A percentile compares a stretch with the other conserved stretches of the same genome.
These are phyloP conservation scores for Candida anutae DNA, from an alignment of 1,139 yeast genomes.

Conservation along the genomic window DNA sequence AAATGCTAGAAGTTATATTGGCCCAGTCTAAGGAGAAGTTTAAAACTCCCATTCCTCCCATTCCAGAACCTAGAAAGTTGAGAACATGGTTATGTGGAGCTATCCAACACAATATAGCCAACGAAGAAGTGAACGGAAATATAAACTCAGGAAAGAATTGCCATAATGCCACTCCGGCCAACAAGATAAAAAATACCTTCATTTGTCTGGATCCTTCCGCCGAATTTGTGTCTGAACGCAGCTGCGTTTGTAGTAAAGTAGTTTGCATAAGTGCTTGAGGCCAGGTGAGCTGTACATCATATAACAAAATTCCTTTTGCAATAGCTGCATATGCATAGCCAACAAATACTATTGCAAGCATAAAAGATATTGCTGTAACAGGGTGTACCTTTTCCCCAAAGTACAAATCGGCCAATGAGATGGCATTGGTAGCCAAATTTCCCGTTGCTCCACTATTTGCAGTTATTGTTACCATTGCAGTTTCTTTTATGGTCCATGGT, in stretches of 20 bases:
- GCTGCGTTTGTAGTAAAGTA: constrained; percentile 12
- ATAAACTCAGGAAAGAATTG: constrained; percentile 14
- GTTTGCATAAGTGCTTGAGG: constrained; percentile 16
- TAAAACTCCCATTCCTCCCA: constrained; percentile 17
- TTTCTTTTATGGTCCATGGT: constrained; percentile 15
- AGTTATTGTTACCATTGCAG: constrained; percentile 14
- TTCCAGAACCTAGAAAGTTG: constrained; percentile 14
- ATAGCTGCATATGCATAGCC: constrained; percentile 16
- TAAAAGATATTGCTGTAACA: constrained; percentile 10
- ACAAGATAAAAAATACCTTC: constrained; percentile 17
- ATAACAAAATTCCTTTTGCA: constrained; percentile 10
- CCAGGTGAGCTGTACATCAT: constrained; percentile 12
- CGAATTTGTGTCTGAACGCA: constrained; percentile 6
- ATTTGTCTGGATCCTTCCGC: constrained; percentile 8
- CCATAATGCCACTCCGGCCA: constrained; percentile 22
- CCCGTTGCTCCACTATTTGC: constrained; percentile 16
- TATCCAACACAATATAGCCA: constrained; percentile 15
- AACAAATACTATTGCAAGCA: constrained; percentile 14
- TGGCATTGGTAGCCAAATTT: constrained; percentile 12
- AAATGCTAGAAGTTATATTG: constrained; percentile 12
- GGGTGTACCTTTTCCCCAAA: constrained; percentile 10
- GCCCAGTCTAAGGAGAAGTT: constrained; percentile 16
- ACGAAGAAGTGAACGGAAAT: constrained; percentile 13
- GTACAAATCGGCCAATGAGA: constrained; percentile 12
- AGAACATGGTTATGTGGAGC: constrained; percentile 10